Conservation (phyloP, 257 asterid genomes). For the Solanum clarkiae region DNA sequence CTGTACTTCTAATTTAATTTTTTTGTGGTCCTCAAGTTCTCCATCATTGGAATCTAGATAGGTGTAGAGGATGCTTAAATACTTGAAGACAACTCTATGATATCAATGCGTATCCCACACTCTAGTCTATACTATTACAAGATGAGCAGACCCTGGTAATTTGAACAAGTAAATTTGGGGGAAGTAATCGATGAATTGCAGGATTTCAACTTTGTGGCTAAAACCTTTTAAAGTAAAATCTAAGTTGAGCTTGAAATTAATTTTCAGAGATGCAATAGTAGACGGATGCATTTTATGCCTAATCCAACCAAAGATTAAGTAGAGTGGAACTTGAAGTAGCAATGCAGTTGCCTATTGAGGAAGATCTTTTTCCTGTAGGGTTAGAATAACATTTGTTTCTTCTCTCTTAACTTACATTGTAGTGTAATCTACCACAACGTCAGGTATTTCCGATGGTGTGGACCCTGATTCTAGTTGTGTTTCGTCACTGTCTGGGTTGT, state of each 20-base stretch:
- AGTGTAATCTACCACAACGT: neutral
- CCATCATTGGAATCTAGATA: neutral
- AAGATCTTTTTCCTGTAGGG: neutral
- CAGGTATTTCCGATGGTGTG: conserved; percentile 37
- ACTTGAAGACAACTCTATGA: neutral
- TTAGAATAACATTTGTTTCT: neutral
- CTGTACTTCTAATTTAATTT: neutral
- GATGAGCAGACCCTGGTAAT: neutral
- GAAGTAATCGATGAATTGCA: neutral
- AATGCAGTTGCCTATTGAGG: neutral
- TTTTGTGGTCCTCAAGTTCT: neutral
- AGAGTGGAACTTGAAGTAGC: neutral
- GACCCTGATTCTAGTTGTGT: conserved; percentile 13
- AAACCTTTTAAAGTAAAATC: neutral
- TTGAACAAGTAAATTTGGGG: neutral
- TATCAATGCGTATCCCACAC: neutral
- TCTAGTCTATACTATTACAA: neutral
- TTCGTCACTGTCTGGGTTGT: conserved; percentile 40
- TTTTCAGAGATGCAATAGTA: neutral
- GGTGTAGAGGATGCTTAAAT: neutral
- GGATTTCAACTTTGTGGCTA: neutral
- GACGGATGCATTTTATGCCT: neutral
- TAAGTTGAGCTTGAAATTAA: neutral
- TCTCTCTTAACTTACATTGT: neutral
- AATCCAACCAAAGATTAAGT: neutral